Percentiles rank a stretch among this genome's conserved stretches.
Conservation (phyloP, 352 stramenopile species). For the Phytophthora tentaculata region DNA sequence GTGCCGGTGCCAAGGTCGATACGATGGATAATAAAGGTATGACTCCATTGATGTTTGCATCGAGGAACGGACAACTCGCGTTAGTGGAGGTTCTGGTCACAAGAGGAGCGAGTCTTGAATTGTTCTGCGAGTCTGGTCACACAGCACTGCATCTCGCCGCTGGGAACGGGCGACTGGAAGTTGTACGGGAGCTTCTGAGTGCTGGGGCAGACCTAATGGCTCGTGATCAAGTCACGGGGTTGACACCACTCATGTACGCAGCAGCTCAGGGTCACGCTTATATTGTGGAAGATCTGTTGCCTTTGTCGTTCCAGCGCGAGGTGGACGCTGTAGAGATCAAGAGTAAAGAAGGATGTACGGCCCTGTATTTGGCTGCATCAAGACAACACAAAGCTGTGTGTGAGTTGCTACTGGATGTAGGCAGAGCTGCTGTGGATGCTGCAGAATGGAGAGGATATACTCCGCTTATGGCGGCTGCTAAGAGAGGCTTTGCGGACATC, state of each 20-base stretch:
- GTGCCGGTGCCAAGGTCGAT: slow-evolving; percentile 22
- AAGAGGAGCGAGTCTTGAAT: slow-evolving; percentile 18
- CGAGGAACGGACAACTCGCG: slow-evolving; percentile 28
- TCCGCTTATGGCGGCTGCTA: slow-evolving; percentile 36
- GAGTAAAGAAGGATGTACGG: slow-evolving; percentile 25
- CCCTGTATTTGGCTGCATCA: slow-evolving; percentile 28
- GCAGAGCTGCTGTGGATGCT: slow-evolving; percentile 27
- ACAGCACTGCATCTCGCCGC: slow-evolving; percentile 32
- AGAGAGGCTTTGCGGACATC: slow-evolving; percentile 28
- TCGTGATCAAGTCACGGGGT: slow-evolving; percentile 19
- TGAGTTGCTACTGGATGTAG: slow-evolving; percentile 31
- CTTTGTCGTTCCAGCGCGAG: slow-evolving; percentile 10
- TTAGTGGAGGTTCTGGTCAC: slow-evolving; percentile 26
- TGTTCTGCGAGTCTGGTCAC: slow-evolving; percentile 13
- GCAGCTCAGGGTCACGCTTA: slow-evolving; percentile 23
- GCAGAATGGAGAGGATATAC: slow-evolving; percentile 31
- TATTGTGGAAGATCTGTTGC: slow-evolving; percentile 32
- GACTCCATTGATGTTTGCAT: slow-evolving; percentile 36
- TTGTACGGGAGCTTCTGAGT: slow-evolving; percentile 26
- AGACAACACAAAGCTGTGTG: slow-evolving; percentile 30
- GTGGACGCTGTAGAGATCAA: slow-evolving; percentile 27
- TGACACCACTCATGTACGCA: slow-evolving; percentile 37
- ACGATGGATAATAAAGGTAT: slow-evolving; percentile 21
- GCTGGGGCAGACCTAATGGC: slow-evolving; percentile 22
- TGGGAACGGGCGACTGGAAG: slow-evolving; percentile 26